Base-by-base conservation (phyloP, 257 asterid species). In the Gentiana straminea region DNA sequence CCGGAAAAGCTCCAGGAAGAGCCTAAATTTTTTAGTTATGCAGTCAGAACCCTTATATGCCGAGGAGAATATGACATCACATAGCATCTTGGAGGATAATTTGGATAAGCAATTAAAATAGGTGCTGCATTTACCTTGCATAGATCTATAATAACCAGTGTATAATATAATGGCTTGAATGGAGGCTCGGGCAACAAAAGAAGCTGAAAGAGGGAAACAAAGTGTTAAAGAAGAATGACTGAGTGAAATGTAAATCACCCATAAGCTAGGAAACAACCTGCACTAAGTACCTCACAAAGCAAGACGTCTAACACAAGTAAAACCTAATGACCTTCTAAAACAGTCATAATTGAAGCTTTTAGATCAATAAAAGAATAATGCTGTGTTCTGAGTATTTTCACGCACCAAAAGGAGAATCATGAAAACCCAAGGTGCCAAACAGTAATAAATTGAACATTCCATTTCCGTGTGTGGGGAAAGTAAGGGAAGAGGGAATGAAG, bases 1-100 rank as follows among this genome's bases (percentile, higher is more conserved):
- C 93, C 5, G 97, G 99, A 74, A 92, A 92, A 69, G 99, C 99
- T 71, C 99, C 99, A 15, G 99, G 99, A 78, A 92, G 95, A 71
- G 97, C 97, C 98, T 91, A 72, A 51, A 68, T 70, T 24, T 51
- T 63, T 61, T 64, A 46, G 7, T 24, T 13, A 32, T 44, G 12
- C 36, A 52, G 49, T 52, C n/a, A 57, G 54, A 33, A 63, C 33
- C 59, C 67, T n/a, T 55, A 58, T 55, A 51, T 62, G 35, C 43
- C 13, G 33, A 64, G 35, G 55, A 62, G 35, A 3, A 43, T 4
- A 15, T 33, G 11, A 8, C 4, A 13, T 48, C 0, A 55, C 6
- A 24, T 7, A 24, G 52, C 33, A 57, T 44, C 12, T n/a, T 33
- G 57, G 44, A 12, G 38, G 41, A 11, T 13, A 32, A 8, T 52